phyloP scores from a whole-genome alignment of 352 stramenopile genomes.

The Globisporangium lucens region DNA sequence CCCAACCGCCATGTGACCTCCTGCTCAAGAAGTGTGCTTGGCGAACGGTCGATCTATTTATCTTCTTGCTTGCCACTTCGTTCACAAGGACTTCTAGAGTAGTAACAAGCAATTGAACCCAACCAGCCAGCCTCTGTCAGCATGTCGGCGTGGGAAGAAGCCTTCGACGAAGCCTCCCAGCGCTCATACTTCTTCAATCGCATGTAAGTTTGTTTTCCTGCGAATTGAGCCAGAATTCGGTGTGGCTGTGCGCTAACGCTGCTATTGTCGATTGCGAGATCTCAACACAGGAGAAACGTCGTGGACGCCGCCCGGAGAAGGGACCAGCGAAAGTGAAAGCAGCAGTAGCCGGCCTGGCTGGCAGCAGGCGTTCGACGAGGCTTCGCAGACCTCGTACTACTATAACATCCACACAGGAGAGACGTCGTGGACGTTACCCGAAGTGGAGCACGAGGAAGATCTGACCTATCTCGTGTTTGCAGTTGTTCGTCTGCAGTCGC shows the following conservation, averaged over 20 bases:
- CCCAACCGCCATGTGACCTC: not conserved
- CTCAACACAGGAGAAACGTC: slow-evolving; percentile 56
- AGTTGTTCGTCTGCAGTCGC: slow-evolving; percentile 44
- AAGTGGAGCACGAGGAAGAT: slow-evolving; percentile 23
- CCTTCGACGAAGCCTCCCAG: slow-evolving; percentile 36
- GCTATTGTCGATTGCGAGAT: not conserved
- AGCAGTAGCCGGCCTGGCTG: slow-evolving; percentile 25
- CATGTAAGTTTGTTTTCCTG: slow-evolving; percentile 22
- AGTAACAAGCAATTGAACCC: not conserved
- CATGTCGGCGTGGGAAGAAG: slow-evolving; percentile 45
- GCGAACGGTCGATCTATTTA: slow-evolving; percentile 11
- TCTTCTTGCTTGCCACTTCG: not conserved
- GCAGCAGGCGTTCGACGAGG: slow-evolving; percentile 62
- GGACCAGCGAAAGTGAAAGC: slow-evolving; percentile 21
- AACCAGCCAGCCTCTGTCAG: slow-evolving; percentile 9
- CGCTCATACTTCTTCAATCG: slow-evolving; percentile 58
- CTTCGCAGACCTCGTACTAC: slow-evolving; percentile 67
- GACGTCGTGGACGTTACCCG: slow-evolving; percentile 59
- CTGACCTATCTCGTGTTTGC: slow-evolving; percentile 46
- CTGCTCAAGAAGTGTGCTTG: not conserved
- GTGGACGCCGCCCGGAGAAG: slow-evolving; percentile 38
- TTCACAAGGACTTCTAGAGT: not conserved
- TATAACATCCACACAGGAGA: slow-evolving; percentile 66
- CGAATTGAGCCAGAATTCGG: not conserved
- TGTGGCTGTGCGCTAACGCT: not conserved